Evolutionary conservation across 2,329 filamentous ascomycete genomes (phyloP).

Genomic region (Microsporum canis): DNA sequence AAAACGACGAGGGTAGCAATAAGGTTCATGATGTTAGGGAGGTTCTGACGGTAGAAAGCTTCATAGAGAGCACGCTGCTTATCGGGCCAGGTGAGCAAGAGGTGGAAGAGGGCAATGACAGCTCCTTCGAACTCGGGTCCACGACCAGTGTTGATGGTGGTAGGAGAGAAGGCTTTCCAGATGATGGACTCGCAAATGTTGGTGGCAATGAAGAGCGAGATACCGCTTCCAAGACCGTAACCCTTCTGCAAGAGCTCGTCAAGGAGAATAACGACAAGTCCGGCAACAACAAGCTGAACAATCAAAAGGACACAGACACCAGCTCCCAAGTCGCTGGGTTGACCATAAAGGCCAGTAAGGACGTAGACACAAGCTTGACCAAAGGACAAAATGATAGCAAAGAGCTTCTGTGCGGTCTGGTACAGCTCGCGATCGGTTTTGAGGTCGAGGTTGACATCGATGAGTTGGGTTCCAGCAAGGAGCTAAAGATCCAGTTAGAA

Average conservation of each 20-base stretch:
- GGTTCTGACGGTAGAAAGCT: conserved; percentile 98
- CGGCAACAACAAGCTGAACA: conserved; percentile 92
- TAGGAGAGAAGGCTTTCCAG: conserved; percentile 99
- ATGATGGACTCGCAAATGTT: conserved; percentile 99
- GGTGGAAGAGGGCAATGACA: conserved; percentile 16
- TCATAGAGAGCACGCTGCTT: conserved; percentile 97
- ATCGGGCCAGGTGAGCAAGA: conserved; percentile 71
- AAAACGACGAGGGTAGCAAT: conserved; percentile 88
- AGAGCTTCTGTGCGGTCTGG: conserved; percentile 98
- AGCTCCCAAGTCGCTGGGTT: conserved; percentile 89
- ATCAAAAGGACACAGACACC: conserved; percentile 98
- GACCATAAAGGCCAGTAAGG: conserved; percentile 93
- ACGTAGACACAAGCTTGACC: conserved; percentile 97
- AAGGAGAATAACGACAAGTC: conserved; percentile 96
- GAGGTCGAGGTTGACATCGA: conserved; percentile 99
- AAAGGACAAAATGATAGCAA: conserved; percentile 94
- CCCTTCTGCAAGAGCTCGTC: conserved; percentile 99
- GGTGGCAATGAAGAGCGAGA: conserved; percentile 98
- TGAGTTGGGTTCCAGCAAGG: conserved; percentile 96
- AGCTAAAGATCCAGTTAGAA: conserved; percentile 43
- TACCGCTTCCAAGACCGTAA: conserved; percentile 95
- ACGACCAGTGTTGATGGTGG: conserved; percentile 97
- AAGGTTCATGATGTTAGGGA: conserved; percentile 99
- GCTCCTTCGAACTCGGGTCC: conserved; percentile 62
- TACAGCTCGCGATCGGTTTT: conserved; percentile 99